These are phyloP conservation scores for Bruguiera gymnorhiza DNA, from an alignment of 345 rosid species.

Conservation along the genomic window DNA sequence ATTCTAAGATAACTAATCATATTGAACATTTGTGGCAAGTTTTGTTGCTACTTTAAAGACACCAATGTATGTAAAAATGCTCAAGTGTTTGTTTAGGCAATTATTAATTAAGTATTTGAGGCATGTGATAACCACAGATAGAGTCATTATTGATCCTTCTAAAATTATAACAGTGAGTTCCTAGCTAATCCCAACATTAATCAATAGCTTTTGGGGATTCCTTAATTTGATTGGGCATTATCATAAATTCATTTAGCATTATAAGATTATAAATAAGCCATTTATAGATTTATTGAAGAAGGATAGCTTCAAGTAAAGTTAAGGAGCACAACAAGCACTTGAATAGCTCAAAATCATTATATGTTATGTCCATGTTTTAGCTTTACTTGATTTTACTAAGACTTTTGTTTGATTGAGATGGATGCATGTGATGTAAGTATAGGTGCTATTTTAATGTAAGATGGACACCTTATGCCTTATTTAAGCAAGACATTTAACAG, in stretches of 20 bases:
- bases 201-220: background rate
- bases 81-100: background rate
- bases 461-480: background rate
- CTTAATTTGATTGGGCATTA: background rate
- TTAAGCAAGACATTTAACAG: background rate
- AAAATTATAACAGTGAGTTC: background rate
- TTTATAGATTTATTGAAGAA: no score
- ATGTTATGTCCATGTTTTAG: no score
- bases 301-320: no score
- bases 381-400: no score
- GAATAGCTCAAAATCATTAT: no score
- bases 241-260: background rate
- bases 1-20: background rate
- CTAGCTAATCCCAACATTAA: background rate
- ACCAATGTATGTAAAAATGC: background rate
- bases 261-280: no score
- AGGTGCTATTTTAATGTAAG: background rate
- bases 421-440: background rate
- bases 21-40: background rate
- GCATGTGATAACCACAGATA: fast-evolving
- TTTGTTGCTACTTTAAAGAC: background rate
- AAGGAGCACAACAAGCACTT: fast-evolving
- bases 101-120: background rate
- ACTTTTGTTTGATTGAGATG: no score
- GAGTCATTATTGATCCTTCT: background rate